Conservation (phyloP, 1,284 basidiomycete species). For the Leccinum ponderosum region DNA sequence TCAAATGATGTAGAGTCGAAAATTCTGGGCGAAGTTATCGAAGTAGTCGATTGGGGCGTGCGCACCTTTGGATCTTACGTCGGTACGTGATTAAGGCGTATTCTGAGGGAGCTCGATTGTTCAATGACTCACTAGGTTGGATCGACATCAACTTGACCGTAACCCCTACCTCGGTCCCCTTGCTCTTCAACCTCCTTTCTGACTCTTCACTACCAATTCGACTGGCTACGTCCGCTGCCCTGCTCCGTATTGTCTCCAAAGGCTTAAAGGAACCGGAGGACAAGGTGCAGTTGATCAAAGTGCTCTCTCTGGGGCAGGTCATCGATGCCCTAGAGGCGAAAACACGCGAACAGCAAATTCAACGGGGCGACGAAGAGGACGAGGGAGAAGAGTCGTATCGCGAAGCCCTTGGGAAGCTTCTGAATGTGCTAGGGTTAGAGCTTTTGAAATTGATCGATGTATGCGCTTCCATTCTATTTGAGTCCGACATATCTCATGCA, state of each 20-base stretch:
- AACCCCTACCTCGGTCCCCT: constrained; percentile 84
- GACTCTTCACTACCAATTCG: constrained; percentile 80
- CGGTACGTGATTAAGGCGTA: constrained; percentile 58
- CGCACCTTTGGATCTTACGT: constrained; percentile 93
- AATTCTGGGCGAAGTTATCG: constrained; percentile 64
- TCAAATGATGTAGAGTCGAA: constrained; percentile 42
- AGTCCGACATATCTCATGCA: constrained; percentile 7
- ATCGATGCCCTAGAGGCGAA: constrained; percentile 78
- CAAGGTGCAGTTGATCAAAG: constrained; percentile 89
- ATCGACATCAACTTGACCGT: constrained; percentile 97
- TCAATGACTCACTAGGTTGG: constrained; percentile 69
- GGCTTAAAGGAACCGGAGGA: constrained; percentile 92
- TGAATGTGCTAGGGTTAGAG: constrained; percentile 86
- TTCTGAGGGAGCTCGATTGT: not conserved
- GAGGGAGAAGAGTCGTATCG: constrained; percentile 85
- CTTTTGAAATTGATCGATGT: constrained; percentile 85
- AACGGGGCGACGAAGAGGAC: constrained; percentile 66
- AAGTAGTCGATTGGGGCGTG: constrained; percentile 87
- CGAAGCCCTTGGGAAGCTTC: constrained; percentile 84
- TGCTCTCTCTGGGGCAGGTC: constrained; percentile 83
- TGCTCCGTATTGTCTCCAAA: constrained; percentile 86
- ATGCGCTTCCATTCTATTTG: constrained; percentile 9
- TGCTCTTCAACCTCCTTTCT: constrained; percentile 87
- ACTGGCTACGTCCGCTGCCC: constrained; percentile 77
- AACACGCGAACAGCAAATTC: constrained; percentile 69